Conservation (phyloP, 179 eudicot genomes). For the Corrigiola litoralis region DNA sequence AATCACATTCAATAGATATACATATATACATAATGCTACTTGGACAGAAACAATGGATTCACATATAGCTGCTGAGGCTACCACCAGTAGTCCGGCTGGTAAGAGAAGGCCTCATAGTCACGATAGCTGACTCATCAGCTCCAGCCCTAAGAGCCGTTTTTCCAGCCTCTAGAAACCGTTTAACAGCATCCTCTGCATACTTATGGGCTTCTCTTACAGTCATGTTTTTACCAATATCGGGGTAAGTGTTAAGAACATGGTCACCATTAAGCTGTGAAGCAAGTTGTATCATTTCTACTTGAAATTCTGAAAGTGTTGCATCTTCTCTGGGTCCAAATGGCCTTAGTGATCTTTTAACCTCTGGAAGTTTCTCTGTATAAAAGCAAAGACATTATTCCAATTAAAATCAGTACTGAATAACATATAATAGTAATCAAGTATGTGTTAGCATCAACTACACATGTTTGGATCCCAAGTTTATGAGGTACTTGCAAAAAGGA, state of each 20-base stretch:
- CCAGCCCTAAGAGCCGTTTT: constrained; percentile 84
- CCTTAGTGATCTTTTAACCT: constrained; percentile 61
- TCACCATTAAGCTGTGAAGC: constrained; percentile 94
- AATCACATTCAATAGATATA: constrained; percentile 10
- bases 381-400: neutral
- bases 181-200: constrained; percentile 78
- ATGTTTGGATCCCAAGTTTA: neutral
- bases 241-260: constrained; percentile 66
- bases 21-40: constrained; percentile 8
- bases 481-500: neutral
- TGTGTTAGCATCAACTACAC: neutral
- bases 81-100: constrained; percentile 55
- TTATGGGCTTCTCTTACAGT: constrained; percentile 64
- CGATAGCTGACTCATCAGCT: constrained; percentile 85
- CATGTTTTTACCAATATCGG: constrained; percentile 78
- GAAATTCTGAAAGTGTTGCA: constrained; percentile 72
- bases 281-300: constrained; percentile 77
- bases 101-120: constrained; percentile 89
- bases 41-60: constrained; percentile 20
- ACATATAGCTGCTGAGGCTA: constrained; percentile 24
- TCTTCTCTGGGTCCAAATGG: constrained; percentile 83
- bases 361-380: constrained; percentile 68
- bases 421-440: neutral
- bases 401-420: neutral
- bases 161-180: constrained; percentile 89